phyloP scores from a whole-genome alignment of 208 protist genomes.

The Leishmania amazonensis region DNA sequence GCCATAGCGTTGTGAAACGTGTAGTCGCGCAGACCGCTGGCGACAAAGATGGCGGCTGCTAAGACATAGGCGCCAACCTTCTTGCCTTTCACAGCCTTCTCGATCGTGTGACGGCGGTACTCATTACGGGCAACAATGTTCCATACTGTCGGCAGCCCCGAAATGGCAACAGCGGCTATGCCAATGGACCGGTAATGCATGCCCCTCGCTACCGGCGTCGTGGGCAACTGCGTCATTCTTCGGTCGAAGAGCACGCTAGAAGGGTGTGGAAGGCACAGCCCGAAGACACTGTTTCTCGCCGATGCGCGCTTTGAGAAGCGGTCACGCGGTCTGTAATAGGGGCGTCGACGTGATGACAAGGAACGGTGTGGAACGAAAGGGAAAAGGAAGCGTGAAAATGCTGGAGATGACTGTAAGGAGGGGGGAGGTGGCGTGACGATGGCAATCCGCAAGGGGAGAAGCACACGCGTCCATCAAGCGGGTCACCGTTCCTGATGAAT shows the following conservation, averaged over 20 bases:
- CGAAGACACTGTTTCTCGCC: too few species aligned
- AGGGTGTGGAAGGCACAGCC: too few species aligned
- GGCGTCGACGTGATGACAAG: not conserved
- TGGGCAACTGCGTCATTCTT: not conserved
- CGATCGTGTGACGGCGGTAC: conserved; percentile 82
- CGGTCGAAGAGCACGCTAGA: not conserved
- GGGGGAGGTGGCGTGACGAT: not conserved
- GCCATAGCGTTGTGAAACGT: conserved; percentile 67
- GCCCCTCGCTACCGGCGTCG: not conserved
- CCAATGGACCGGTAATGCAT: conserved; percentile 46
- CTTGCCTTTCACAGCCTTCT: conserved; percentile 41
- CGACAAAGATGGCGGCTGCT: conserved; percentile 82
- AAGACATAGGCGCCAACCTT: conserved; percentile 84
- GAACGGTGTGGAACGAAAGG: not conserved
- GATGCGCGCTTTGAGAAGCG: too few species aligned
- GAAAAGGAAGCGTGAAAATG: not conserved
- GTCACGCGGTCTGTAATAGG: too few species aligned
- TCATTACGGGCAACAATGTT: conserved; percentile 91
- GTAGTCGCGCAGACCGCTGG: conserved; percentile 68
- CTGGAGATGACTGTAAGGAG: not conserved
- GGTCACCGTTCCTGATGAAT: not conserved
- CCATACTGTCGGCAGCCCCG: conserved; percentile 79
- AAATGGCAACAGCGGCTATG: conserved; percentile 56
- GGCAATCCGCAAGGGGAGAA: not conserved
- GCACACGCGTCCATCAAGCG: not conserved